These are phyloP conservation scores for Cenchrus fungigraminus DNA, from an alignment of 176 grass and related monocot species.

Conservation along the genomic window DNA sequence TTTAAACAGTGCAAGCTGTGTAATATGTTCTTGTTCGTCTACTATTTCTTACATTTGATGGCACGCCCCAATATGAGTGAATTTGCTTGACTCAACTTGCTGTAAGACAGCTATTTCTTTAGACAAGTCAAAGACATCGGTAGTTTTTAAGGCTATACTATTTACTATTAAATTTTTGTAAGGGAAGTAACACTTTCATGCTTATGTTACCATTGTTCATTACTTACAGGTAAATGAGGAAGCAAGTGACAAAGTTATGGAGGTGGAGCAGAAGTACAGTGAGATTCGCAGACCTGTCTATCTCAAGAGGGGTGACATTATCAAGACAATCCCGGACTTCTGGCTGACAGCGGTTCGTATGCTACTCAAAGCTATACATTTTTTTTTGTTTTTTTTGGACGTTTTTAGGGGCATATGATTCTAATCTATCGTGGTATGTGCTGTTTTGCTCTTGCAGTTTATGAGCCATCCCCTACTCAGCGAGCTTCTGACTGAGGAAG, in stretches of 20 bases:
- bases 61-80: not conserved
- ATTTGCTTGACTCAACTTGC: not conserved
- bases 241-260: slow-evolving; percentile 92
- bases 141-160: not conserved
- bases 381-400: slow-evolving; percentile 24
- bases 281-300: slow-evolving; percentile 92
- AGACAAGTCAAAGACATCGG: not conserved
- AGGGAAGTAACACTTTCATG: not conserved
- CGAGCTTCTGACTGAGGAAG: slow-evolving; percentile 83
- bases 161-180: not conserved
- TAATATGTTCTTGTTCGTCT: not conserved
- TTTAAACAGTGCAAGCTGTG: not conserved
- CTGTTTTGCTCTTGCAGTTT: slow-evolving; percentile 63
- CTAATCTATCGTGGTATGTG: slow-evolving; percentile 21
- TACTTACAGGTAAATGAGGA: slow-evolving; percentile 85
- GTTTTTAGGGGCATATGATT: slow-evolving; percentile 17
- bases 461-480: slow-evolving; percentile 90
- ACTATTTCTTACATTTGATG: not conserved
- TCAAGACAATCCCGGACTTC: slow-evolving; percentile 84
- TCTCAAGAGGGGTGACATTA: slow-evolving; percentile 73
- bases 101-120: not conserved
- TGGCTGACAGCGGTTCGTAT: slow-evolving; percentile 85
- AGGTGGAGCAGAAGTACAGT: slow-evolving; percentile 94
- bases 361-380: slow-evolving; percentile 2
- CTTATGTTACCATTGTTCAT: slow-evolving; percentile 30